Base-by-base conservation (phyloP, 2,329 filamentous ascomycete genomes). In the Aureobasidium subglaciale region DNA sequence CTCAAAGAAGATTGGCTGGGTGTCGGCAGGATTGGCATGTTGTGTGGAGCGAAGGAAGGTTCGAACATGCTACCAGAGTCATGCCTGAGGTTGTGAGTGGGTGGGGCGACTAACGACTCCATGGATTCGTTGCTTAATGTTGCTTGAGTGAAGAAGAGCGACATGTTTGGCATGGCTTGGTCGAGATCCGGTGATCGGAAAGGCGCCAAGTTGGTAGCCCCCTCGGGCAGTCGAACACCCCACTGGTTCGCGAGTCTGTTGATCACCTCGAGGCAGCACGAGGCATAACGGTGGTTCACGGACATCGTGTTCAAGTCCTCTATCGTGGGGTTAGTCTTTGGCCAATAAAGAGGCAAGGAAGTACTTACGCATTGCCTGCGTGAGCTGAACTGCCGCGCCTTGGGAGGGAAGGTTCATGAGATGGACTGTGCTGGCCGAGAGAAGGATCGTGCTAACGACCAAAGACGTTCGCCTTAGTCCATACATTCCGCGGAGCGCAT, bases 401-500 rank as follows among this genome's bases (percentile, higher is more conserved):
- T 66, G 61, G 13, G 68, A 68, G 20, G 70, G 71, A 1, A 75
- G 70, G 54, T 75, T 73, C 25, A 75, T 64, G 7, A 77, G 67
- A 55, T 77, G 74, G 29, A 77, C 72, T 18, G 73, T 71, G 56
- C 66, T 67, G 27, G 70, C 66, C 3, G 74, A 73, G 7, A 76
- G 65, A 2, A 76, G 60, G 29, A 73, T 64, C 43, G 71, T 71
- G 13, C 68, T 70, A 13, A 74, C 66, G 2, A 69, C 58, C 7
- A 75, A 61, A 15, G 68, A 65, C 5, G 72, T 68, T 2, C 70
- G 67, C 40, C 74, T 69, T 34, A 76, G 64, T 16, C 69, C 67
- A 59, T 77, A 77, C 59, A 73, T 65, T n/a, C 65, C 64, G 22
- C 74, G 71, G 48, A 77, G 72, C 13, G 69, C 64, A 34, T 69